A percentile compares a stretch with the other conserved stretches of the same genome.
phyloP scores from a whole-genome alignment of 1,284 basidiomycete species.

The Neolentinus lepideus region DNA sequence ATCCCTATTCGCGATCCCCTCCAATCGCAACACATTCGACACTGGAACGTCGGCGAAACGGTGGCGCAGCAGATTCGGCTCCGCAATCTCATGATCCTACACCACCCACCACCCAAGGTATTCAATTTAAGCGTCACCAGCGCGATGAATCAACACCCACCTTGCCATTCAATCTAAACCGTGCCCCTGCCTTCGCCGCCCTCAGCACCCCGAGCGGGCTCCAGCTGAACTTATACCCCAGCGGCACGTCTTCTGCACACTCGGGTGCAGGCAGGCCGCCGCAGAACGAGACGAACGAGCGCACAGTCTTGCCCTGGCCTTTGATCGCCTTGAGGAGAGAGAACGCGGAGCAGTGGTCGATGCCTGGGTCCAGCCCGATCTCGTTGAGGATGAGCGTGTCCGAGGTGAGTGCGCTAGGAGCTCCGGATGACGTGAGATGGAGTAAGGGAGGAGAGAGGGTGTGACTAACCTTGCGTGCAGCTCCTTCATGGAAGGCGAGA shows the following conservation, averaged over 20 bases:
- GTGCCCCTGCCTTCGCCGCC: slow-evolving; percentile 76
- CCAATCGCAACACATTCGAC: slow-evolving; percentile 64
- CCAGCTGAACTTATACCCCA: slow-evolving; percentile 96
- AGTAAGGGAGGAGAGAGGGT: not conserved
- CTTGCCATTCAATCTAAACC: slow-evolving; percentile 51
- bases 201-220: slow-evolving; percentile 83
- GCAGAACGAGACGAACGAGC: slow-evolving; percentile 89
- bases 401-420: slow-evolving; percentile 52
- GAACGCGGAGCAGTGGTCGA: slow-evolving; percentile 90
- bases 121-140: slow-evolving; percentile 31
- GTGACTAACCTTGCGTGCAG: slow-evolving; percentile 55
- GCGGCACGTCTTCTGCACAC: slow-evolving; percentile 46
- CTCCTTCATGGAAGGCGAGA: slow-evolving; percentile 73
- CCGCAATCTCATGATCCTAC: slow-evolving; percentile 46
- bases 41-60: slow-evolving; percentile 65
- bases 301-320: slow-evolving; percentile 52
- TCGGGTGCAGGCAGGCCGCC: slow-evolving; percentile 88
- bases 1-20: slow-evolving; percentile 88
- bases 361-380: slow-evolving; percentile 93
- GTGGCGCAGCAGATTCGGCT: slow-evolving; percentile 46
- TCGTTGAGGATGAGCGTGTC: slow-evolving; percentile 84
- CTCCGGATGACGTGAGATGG: not conserved
- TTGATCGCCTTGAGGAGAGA: slow-evolving; percentile 60
- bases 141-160: not conserved
- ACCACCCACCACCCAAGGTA: not conserved